Evolutionary conservation across 345 rosid species (phyloP).

Genomic region (Punica granatum): DNA sequence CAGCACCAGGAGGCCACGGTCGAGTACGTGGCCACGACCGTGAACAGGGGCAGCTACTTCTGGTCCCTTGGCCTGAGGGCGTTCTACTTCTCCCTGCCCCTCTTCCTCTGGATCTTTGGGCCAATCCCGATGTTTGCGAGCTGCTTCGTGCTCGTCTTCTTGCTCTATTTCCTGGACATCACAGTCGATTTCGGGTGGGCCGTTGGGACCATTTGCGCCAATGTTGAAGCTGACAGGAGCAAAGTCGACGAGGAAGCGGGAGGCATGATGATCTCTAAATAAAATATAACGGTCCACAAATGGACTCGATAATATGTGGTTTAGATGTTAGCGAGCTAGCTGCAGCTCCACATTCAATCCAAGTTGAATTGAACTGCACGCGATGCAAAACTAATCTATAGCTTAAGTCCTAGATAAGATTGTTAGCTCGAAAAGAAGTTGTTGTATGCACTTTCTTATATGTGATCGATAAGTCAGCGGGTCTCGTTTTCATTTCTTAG

Average conservation of each 20-base stretch:
- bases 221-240: conserved; percentile 1
- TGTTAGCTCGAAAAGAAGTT: no score
- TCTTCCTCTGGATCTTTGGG: conserved; percentile 88
- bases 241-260: conserved; percentile 21
- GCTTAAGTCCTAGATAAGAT: no score
- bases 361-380: no score
- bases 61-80: conserved; percentile 90
- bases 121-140: conserved; percentile 65
- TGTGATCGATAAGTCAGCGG: no score
- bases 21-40: conserved; percentile 57
- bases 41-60: conserved; percentile 77
- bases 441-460: no score
- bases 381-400: no score
- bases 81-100: conserved; percentile 79
- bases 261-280: not conserved
- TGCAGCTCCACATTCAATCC: no score
- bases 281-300: no score
- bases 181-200: conserved; percentile 17
- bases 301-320: no score
- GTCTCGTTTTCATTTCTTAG: no score
- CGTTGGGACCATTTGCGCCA: conserved; percentile 13
- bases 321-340: no score
- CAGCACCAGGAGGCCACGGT: conserved; percentile 31
- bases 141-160: conserved; percentile 46
- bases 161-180: conserved; percentile 62